Base-by-base conservation (phyloP, 106 monocot species). In the Platanthera guangdongensis region DNA sequence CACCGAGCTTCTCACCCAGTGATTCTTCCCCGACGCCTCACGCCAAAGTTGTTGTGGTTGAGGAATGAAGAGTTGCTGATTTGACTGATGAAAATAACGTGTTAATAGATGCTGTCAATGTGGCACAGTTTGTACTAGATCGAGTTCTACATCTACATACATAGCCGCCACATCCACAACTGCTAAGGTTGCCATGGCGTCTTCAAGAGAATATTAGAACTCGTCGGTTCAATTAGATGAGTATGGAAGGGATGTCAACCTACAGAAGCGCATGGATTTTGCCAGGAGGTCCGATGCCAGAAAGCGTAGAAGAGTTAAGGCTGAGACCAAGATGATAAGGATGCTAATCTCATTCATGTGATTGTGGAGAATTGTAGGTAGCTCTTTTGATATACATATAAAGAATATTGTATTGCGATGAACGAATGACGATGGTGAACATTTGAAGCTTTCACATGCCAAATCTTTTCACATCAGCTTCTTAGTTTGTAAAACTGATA, bases 311-410 rank as follows among this genome's bases (percentile, higher is more conserved):
- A 91, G 81, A 81, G 75, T 71, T 51, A 65, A 22, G 51, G 81
- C 87, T 21, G 93, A 89, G 15, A 77, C 84, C 14, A 93, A 88
- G 80, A 91, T 77, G 93, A 99, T 85, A 54, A 81, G 13, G 97
- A 99, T 85, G 72, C 59, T 67, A 85, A 91, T 71, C 90, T 97
- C 76, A 81, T 99, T 57, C 97, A 94, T 7, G 84, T 68, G 51
- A 71, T 99, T 51, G 91, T 99, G 19, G 97, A 99, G 57, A 91
- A n/a, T n/a, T n/a, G n/a, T n/a, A 99, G 86, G 90, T 94, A 30
- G 97, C 92, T 14, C 94, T 99, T 82, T 91, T 91, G 10, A 89
- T 92, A 50, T 81, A 25, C 25, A 25, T 0, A 25, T 25, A 25
- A 25, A 25, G 25, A 25, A 25, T 25, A 25, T 25, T 25, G 25